Conservation (phyloP, 1,284 basidiomycete species). For the Sphagnurus paluster region DNA sequence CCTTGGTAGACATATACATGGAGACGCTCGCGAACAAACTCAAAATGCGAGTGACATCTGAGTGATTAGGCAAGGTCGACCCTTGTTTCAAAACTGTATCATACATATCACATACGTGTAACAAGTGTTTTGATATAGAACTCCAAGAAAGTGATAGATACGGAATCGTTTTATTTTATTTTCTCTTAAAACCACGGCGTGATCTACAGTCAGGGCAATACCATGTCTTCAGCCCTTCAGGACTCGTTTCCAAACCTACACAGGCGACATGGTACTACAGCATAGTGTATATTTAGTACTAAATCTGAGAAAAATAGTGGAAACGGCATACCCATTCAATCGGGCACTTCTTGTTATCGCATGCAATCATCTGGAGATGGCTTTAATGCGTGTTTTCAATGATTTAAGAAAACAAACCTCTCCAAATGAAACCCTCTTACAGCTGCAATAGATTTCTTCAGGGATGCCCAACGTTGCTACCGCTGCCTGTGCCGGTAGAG, state of each 20-base stretch:
- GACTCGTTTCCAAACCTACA: constrained; percentile 60
- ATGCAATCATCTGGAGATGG: constrained; percentile 74
- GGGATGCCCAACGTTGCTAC: constrained; percentile 9
- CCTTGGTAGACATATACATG: constrained; percentile 69
- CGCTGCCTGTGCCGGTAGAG: constrained; percentile 32
- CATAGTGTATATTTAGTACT: constrained; percentile 8
- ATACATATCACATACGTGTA: not conserved
- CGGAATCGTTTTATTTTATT: constrained; percentile 7
- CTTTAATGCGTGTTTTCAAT: not conserved
- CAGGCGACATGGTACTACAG: constrained; percentile 79
- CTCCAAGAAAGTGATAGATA: not conserved
- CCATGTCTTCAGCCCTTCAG: constrained; percentile 61
- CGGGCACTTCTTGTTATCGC: constrained; percentile 68
- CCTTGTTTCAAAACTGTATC: not conserved
- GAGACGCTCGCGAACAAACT: constrained; percentile 75
- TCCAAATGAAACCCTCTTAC: constrained; percentile 74
- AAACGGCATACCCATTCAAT: constrained; percentile 70
- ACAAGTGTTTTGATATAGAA: not conserved
- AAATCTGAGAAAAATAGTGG: constrained; percentile 4
- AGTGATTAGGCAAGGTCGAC: too few relatives aligned
- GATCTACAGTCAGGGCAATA: constrained; percentile 65
- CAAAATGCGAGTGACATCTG: constrained; percentile 44
- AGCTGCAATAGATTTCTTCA: constrained; percentile 75
- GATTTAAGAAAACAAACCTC: constrained; percentile 46
- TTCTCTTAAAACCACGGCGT: constrained; percentile 22